Base-by-base conservation (phyloP, 805 yeast species). In the Sugiyamaella marilandica region DNA sequence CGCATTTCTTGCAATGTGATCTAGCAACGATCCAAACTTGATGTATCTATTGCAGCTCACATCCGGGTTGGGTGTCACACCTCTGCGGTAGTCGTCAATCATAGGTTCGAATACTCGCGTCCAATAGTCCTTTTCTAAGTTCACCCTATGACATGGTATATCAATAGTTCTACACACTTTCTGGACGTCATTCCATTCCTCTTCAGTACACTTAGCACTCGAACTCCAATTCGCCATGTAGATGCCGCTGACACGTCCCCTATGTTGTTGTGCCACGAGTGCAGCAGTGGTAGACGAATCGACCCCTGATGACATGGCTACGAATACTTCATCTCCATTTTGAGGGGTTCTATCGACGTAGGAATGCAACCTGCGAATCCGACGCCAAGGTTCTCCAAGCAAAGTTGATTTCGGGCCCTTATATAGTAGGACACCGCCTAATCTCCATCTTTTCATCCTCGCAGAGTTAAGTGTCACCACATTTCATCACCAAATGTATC, bases 281-380 rank as follows among this genome's bases (percentile, higher is more conserved):
- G 86, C 82, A 0, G 98, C 97, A 2, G 86, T 80, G 0, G 91
- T 89, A 1, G 97, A 85, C 0, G 97, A 91, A 68, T 94, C 99
- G 0, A 94, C 98, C 0, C 99, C 99, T 0, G 96, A 87, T 1
- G 97, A 88, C 96, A 94, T 87, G 7, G 98, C 97, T 4, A 94
- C 81, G 18, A 86, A 71, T 19, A 92, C 78, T 50, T 77, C 80
- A 61, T 87, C 96, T 32, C 19, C 21, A 14, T 13, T 10, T 11
- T 11, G 13, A 3, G 43, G 43, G 5, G 16, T 13, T 39, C 43
- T 13, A 5, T 39, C 43, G 16, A 34, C 37, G 16, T 34, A 34
- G 3, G 37, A 34, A 34, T 34, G 37, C 16, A 34, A n/a, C 9
- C 5, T 34, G 37, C 29, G 29, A 24, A 24, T 5, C 29, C 3